Evolutionary conservation across 1,284 basidiomycete genomes (phyloP), one percentile per base, ranked within the genome.

Genomic region (Moesziomyces sp.): DNA sequence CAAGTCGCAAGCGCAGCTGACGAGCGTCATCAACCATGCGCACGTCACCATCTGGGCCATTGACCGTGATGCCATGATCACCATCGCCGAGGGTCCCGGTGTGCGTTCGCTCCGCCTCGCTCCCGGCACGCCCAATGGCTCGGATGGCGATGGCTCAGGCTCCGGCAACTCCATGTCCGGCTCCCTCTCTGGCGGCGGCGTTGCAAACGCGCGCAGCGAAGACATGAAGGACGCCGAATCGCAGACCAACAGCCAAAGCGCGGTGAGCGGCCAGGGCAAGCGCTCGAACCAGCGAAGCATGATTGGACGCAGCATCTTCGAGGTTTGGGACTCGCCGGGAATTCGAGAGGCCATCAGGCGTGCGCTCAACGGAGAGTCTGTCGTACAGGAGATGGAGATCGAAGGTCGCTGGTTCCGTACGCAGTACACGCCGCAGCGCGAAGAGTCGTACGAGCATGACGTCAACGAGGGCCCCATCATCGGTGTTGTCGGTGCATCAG

Each of bases 401-500:
- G 79, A 80, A 30, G 77, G 78, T 10, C 71, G 78, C 11, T 80
- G 78, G 78, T 81, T 81, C 75, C 66, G 78, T 24, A 81, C 79
- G 5, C 74, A 76, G 35, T 81, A 80, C 62, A 77, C 76, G 8
- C 78, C 79, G 4, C 67, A 80, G 56, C 66, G 78, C 48, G 67
- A 74, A 6, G 70, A 75, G 43, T 60, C 60, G 8, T 62, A 69
- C 59, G 66, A 68, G 40, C 55, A 56, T 30, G 77, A 77, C 13
- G 73, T 51, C 46, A 61, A 55, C 61, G 70, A 76, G 30, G 71
- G 69, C 3, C 21, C 64, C 19, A 78, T 82, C 62, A 76, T 79
- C 10, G 84, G 84, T 30, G 83, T 84, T 42, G 83, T 84, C 30
- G 79, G 84, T 35, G 83, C 84, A n/a, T 83, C 80, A 18, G 77